phyloP scores from a whole-genome alignment of 805 yeast genomes.

The Candida coleopterorum region DNA sequence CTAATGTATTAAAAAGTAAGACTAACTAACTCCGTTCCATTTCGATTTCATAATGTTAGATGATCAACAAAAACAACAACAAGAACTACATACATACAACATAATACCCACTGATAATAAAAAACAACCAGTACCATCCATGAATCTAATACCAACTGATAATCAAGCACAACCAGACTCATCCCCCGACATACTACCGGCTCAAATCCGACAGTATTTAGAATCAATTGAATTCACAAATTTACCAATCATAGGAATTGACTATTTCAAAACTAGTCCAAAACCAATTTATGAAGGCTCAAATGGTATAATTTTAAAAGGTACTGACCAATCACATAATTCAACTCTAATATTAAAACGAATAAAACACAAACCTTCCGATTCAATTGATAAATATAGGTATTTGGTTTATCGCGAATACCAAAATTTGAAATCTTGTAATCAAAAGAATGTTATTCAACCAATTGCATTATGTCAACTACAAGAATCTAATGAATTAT shows the following conservation, averaged over 20 bases:
- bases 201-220: too few relatives aligned
- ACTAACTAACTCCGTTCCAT: too few relatives aligned
- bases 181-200: too few relatives aligned
- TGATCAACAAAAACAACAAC: too few relatives aligned
- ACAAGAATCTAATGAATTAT: slow-evolving; percentile 15
- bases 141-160: too few relatives aligned
- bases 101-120: too few relatives aligned
- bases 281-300: slow-evolving; percentile 40
- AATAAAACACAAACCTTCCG: slow-evolving; percentile 18
- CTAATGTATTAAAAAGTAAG: too few relatives aligned
- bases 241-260: slow-evolving; percentile 14
- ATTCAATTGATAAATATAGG: slow-evolving; percentile 14
- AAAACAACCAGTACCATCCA: too few relatives aligned
- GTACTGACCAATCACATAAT: slow-evolving; percentile 17
- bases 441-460: slow-evolving; percentile 24
- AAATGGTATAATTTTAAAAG: slow-evolving; percentile 34
- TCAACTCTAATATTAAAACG: slow-evolving; percentile 26
- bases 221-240: background rate
- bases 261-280: slow-evolving; percentile 21
- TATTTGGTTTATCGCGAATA: slow-evolving; percentile 27
- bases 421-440: slow-evolving; percentile 22
- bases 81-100: too few relatives aligned
- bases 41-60: too few relatives aligned
- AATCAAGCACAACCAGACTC: too few relatives aligned
- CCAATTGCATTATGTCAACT: slow-evolving; percentile 21